phyloP scores from a whole-genome alignment of 768 basidiomycete species.

The Naematelia aurantialba region DNA sequence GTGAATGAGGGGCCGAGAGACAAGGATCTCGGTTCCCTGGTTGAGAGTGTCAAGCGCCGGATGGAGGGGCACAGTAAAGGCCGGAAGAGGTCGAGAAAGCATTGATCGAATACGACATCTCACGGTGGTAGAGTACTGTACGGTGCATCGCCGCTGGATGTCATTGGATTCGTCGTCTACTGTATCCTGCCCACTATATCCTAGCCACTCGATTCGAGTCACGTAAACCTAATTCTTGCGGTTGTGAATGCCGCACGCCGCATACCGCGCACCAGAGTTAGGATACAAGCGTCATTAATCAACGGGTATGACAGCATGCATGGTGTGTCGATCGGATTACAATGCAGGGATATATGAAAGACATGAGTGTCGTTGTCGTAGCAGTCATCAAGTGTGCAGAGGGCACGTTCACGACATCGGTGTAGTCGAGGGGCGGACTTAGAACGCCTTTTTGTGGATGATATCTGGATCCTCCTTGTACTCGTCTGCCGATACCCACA shows the following conservation, averaged over 20 bases:
- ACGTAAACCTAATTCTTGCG: no score
- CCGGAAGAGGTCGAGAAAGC: slow-evolving; percentile 10
- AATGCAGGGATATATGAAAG: background rate
- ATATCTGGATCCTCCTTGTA: slow-evolving; percentile 99
- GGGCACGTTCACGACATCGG: no score
- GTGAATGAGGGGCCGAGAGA: slow-evolving; percentile 62
- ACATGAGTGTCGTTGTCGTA: background rate
- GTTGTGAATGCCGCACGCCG: no score
- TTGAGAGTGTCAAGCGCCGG: slow-evolving; percentile 84
- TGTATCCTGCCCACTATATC: no score
- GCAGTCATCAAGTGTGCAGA: no score
- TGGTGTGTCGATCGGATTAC: background rate
- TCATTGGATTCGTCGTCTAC: background rate
- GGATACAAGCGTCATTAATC: background rate
- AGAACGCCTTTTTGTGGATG: slow-evolving; percentile 82
- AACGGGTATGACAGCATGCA: background rate
- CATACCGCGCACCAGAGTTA: no score
- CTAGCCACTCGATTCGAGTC: no score
- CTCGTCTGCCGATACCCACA: slow-evolving; percentile 99
- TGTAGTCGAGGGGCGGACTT: no score
- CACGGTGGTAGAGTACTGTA: no score
- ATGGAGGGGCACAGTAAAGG: slow-evolving; percentile 45
- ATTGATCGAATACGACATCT: no score
- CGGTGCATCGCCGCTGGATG: no score
- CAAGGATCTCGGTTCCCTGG: slow-evolving; percentile 61